A percentile compares a stretch with the other conserved stretches of the same genome.
Evolutionary conservation across 768 basidiomycete species (phyloP).

Genomic region (Phylloporus rhodoxanthus): DNA sequence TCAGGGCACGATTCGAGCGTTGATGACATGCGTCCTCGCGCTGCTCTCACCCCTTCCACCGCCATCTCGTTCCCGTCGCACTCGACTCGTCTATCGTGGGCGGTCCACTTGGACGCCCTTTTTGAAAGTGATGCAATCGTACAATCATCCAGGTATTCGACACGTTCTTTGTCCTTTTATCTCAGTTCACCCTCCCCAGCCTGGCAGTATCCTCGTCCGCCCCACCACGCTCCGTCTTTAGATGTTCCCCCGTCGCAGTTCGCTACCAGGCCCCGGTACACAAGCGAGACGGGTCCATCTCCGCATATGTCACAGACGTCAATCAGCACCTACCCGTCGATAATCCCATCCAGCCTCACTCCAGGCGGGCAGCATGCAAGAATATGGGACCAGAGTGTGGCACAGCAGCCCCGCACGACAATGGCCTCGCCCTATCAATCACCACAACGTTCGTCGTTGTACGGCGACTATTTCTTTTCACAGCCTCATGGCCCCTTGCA

Average conservation of each 20-base stretch:
- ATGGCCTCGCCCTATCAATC: constrained; percentile 8
- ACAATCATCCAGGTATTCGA: constrained; percentile 28
- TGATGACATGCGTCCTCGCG: constrained; percentile 3
- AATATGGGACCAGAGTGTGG: constrained; percentile 15
- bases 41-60: constrained; percentile 1
- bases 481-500: constrained; percentile 15
- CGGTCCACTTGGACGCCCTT: not conserved
- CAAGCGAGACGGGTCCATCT: constrained; percentile 15
- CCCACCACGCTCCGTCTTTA: constrained; percentile 19
- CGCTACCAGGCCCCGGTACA: constrained; percentile 16
- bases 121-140: constrained; percentile 24
- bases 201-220: constrained; percentile 16
- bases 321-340: constrained; percentile 1
- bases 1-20: constrained; percentile 4
- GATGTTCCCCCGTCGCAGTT: constrained; percentile 11
- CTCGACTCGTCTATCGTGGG: not conserved
- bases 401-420: constrained; percentile 12
- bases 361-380: constrained; percentile 20
- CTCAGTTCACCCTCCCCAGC: constrained; percentile 11
- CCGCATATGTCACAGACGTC: constrained; percentile 2
- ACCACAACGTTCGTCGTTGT: constrained; percentile 16
- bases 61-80: not conserved
- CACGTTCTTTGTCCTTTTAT: not conserved
- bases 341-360: constrained; percentile 23
- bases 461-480: constrained; percentile 26